Evolutionary conservation across 1,284 basidiomycete species (phyloP), one percentile per base, ranked within the genome.

Genomic region (Fomitopsis betulina): DNA sequence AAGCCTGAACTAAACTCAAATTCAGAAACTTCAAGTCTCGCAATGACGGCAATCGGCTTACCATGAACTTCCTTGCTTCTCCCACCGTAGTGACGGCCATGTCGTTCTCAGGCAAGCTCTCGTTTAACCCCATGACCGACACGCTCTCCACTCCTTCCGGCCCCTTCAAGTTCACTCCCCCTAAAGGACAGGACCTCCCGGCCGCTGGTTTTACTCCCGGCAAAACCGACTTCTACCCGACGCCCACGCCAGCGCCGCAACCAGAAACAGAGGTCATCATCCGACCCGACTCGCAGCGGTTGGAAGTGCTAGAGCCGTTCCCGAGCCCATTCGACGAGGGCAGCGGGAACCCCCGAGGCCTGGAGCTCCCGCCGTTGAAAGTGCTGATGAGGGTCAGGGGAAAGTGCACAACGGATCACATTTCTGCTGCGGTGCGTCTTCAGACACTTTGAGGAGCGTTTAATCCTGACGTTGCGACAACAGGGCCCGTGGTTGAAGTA

Each of bases 381-480:
- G 93, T 96, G 59, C 73, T 99, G 56, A 86, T 99, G 82, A 79
- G 95, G 27, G 93, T 99, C 17, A 79, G 93, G 64, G 97, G 97
- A 51, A 99, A 99, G 77, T 99, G 96, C 75, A 99, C 96, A 17
- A 99, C 97, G 30, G 97, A 99, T 70, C 95, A 98, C 72, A 98
- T 98, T 59, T 94, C 91, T 42, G 95, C 96, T 53, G 96, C 95
- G 32, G 89, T 91, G 65, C 54, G 83, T 73, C n/a, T 53, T 58
- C 58, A 47, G 43, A n/a, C 55, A 19, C 56, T 57, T 12, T 43
- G 13, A n/a, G 21, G 21, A 12, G 39, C 21, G 30, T 23, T 33
- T 59, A 13, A 60, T 8, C 15, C 49, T 37, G 25, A 50, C 9
- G 17, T 40, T 15, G 23, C 13, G 19, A 32, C 27, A 19, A 37